phyloP scores from a whole-genome alignment of 2,329 filamentous ascomycete species.

The Biscogniauxia mediterranea region DNA sequence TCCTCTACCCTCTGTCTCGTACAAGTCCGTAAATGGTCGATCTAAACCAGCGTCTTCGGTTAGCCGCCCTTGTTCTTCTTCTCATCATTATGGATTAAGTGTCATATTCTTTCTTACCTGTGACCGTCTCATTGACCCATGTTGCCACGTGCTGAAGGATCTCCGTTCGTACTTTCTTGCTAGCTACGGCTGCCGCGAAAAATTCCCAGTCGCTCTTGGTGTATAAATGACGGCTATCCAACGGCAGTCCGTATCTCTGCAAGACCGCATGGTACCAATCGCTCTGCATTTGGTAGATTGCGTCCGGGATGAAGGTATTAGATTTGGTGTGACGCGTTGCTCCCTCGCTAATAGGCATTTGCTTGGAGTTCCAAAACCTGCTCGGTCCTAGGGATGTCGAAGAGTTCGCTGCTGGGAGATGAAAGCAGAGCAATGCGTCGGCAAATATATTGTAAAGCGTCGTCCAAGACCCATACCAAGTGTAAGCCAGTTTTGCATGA shows the following conservation, averaged over 20 bases:
- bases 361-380: conserved; percentile 23
- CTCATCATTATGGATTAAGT: background rate
- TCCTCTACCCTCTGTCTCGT: conserved; percentile 75
- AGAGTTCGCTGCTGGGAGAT: conserved; percentile 40
- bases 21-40: conserved; percentile 76
- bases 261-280: conserved; percentile 77
- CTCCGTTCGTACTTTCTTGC: conserved; percentile 63
- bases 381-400: conserved; percentile 16
- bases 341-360: conserved; percentile 16
- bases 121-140: conserved; percentile 83
- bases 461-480: conserved; percentile 81
- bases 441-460: conserved; percentile 78
- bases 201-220: conserved; percentile 92
- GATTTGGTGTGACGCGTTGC: conserved; percentile 20
- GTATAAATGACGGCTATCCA: conserved; percentile 80
- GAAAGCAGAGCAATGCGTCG: conserved; percentile 76
- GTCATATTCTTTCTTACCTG: conserved; percentile 43
- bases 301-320: conserved; percentile 64
- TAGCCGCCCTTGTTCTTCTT: conserved; percentile 9
- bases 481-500: conserved; percentile 75
- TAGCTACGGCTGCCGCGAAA: conserved; percentile 78
- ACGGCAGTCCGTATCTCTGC: conserved; percentile 77
- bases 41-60: conserved; percentile 40
- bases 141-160: conserved; percentile 72
- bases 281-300: conserved; percentile 76